A percentile compares a stretch with the other conserved stretches of the same genome.
These are phyloP conservation scores for Podaxis sp. DNA, from an alignment of 768 basidiomycete genomes.

Conservation along the genomic window DNA sequence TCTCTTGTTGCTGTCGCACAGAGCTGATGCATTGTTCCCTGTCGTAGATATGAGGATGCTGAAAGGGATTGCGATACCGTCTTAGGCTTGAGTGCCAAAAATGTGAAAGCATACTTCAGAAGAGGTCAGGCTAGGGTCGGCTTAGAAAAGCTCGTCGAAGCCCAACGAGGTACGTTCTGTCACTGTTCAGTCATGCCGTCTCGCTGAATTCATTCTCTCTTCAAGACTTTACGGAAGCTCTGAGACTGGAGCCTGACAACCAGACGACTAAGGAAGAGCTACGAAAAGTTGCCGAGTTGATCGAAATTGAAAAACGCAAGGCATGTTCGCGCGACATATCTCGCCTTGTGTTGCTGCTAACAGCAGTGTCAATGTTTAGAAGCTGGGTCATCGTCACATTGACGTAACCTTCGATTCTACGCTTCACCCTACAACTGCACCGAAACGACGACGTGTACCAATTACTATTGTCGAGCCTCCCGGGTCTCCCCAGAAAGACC, in stretches of 20 bases:
- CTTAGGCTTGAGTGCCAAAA: conserved; percentile 47
- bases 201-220: not conserved
- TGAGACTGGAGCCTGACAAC: conserved; percentile 63
- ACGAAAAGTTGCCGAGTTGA: conserved; percentile 38
- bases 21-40: conserved; percentile 11
- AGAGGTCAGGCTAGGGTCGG: conserved; percentile 68
- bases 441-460: conserved; percentile 56
- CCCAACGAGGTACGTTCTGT: conserved; percentile 51
- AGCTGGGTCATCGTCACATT: conserved; percentile 20
- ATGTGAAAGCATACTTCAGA: conserved; percentile 79
- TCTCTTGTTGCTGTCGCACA: not conserved
- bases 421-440: conserved; percentile 14
- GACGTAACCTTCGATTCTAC: conserved; percentile 13
- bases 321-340: conserved; percentile 16
- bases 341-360: not conserved
- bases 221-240: conserved; percentile 57
- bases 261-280: conserved; percentile 60
- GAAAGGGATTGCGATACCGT: conserved; percentile 75
- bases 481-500: not conserved
- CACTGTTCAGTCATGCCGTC: not conserved
- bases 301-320: conserved; percentile 33
- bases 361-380: conserved; percentile 17
- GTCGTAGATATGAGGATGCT: conserved; percentile 67
- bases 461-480: conserved; percentile 52
- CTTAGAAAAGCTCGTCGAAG: conserved; percentile 51